Conservation (phyloP, 805 yeast genomes). For the Candida vartiovaarae region DNA sequence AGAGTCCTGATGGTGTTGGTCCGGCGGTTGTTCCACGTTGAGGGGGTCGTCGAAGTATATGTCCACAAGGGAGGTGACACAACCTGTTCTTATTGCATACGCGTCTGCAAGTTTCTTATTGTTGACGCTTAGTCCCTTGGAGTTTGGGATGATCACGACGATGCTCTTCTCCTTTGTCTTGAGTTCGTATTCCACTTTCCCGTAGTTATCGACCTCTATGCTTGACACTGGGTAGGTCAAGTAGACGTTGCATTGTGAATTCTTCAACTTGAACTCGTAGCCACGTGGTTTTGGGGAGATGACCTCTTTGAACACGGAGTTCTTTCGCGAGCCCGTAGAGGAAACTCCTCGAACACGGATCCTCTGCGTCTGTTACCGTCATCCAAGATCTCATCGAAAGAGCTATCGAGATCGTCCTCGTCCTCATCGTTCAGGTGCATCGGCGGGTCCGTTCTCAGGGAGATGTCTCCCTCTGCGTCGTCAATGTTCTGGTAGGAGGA, state of each 20-base stretch:
- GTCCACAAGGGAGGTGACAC: slow-evolving; percentile 21
- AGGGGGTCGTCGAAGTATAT: slow-evolving; percentile 18
- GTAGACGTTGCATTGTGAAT: slow-evolving; percentile 13
- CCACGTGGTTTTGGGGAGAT: slow-evolving; percentile 17
- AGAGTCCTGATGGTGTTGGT: neutral
- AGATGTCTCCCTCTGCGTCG: slow-evolving; percentile 21
- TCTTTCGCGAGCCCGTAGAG: slow-evolving; percentile 9
- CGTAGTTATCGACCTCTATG: slow-evolving; percentile 18
- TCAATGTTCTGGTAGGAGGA: slow-evolving; percentile 14
- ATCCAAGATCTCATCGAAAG: slow-evolving; percentile 16
- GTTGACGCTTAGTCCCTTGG: slow-evolving; percentile 18
- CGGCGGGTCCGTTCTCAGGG: slow-evolving; percentile 8
- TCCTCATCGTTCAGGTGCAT: neutral
- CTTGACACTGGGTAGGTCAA: slow-evolving; percentile 18
- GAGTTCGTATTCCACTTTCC: slow-evolving; percentile 19
- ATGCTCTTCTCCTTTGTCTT: slow-evolving; percentile 20
- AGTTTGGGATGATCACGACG: slow-evolving; percentile 22
- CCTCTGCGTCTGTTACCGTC: neutral
- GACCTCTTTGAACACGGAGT: slow-evolving; percentile 13
- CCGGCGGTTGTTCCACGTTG: slow-evolving; percentile 3
- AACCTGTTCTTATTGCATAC: slow-evolving; percentile 22
- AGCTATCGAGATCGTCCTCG: slow-evolving; percentile 5
- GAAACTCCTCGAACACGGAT: slow-evolving; percentile 3
- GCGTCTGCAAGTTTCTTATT: slow-evolving; percentile 23
- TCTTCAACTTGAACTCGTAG: slow-evolving; percentile 16